A percentile compares a stretch with the other conserved stretches of the same genome.
phyloP scores from a whole-genome alignment of 2,329 filamentous ascomycete genomes.

The Scedosporium minutisporum region DNA sequence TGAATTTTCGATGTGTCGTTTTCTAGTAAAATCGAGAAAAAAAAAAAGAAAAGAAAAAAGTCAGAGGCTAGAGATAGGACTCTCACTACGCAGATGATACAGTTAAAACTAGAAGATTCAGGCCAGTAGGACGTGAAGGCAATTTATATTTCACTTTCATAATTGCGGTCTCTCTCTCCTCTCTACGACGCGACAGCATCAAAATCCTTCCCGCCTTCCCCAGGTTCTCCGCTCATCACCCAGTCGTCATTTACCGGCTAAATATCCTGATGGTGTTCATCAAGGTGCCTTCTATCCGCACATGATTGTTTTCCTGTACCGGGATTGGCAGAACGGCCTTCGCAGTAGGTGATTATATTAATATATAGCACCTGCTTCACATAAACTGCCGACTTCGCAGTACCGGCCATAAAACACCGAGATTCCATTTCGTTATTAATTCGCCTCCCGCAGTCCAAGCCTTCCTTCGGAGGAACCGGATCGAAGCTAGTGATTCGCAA shows the following conservation, averaged over 20 bases:
- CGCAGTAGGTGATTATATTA: not conserved
- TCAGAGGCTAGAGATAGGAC: too few species aligned
- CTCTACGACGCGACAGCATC: not conserved
- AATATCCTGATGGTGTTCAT: not conserved
- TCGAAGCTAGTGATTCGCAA: not conserved
- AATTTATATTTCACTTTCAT: not conserved
- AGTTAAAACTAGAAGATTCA: not conserved
- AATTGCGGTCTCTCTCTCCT: not conserved
- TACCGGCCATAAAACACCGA: not conserved
- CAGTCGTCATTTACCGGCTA: not conserved
- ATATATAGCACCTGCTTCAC: not conserved
- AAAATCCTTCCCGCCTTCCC: not conserved
- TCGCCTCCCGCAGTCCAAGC: not conserved
- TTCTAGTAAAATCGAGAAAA: not conserved
- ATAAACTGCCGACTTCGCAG: conserved; percentile 3
- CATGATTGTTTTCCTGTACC: not conserved
- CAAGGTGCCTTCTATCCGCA: not conserved
- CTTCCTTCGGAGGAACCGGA: not conserved
- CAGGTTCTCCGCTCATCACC: not conserved
- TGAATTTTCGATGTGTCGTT: not conserved
- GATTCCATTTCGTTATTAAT: not conserved
- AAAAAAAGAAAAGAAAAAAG: too few species aligned
- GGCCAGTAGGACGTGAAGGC: not conserved
- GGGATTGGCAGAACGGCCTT: not conserved
- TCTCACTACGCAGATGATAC: not conserved